Evolutionary conservation across 768 basidiomycete genomes (phyloP), one percentile per base, ranked within the genome.

Genomic region (Daedalea quercina): DNA sequence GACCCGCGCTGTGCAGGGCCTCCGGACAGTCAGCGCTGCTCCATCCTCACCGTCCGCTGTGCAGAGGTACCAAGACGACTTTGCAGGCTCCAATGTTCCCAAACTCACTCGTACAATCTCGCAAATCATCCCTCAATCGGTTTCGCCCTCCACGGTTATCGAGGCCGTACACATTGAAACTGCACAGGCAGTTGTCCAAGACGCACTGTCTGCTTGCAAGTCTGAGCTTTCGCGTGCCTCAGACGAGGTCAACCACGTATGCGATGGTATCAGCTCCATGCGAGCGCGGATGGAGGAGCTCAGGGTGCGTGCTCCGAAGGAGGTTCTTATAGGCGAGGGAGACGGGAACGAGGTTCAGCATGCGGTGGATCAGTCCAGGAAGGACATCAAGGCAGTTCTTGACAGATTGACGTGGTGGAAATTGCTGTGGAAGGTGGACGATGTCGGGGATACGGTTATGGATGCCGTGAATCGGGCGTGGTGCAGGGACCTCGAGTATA

Each of bases 1-100:
- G 3, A 58, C 65, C 42, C 80, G 81, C 34, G 87, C 87, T 0
- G 53, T 82, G 11, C 63, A 65, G 1, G 87, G 83, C 2, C 70
- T 85, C 6, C 67, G 67, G 28, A 57, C 70, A 23, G 67, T 90
- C 31, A 75, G 71, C 54, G 58, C 71, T 9, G 67, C 78, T 41
- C 70, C 77, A 0, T 66, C 65, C 3, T 79, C 79, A 1, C 56
- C 78, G 13, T 58, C 70, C 2, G 74, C 78, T 28, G 73, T 90
- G 13, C 82, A 87, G 54, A 72, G 69, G 53, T 90, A 81, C 65
- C 85, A 87, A 60, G 76, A 80, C 55, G 76, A 81, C 9, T 81
- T 78, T 53, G 62, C 78, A 22, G 76, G 71, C 7, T 90, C 87
- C 19, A 70, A 74, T n/a, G 65, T 89, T 24, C 76, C 83, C 8